phyloP scores from a whole-genome alignment of 2,329 filamentous ascomycete genomes.

The Colletotrichum chlorophyti region DNA sequence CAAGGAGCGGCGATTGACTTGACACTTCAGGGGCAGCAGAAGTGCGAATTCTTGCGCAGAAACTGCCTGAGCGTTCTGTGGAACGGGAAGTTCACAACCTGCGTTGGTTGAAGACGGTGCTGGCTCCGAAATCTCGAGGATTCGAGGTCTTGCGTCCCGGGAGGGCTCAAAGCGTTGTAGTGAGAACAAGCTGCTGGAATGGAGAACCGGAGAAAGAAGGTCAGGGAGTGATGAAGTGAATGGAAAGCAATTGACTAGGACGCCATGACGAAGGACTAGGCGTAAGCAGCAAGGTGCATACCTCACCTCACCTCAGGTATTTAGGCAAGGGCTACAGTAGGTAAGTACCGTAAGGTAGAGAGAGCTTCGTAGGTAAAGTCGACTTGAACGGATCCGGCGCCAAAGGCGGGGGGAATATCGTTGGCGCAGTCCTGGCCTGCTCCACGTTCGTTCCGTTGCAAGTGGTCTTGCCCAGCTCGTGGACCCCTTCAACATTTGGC shows the following conservation, averaged over 20 bases:
- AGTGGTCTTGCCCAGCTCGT: no score
- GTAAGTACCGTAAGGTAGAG: background rate
- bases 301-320: no score
- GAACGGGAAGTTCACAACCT: background rate
- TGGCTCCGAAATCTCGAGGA: background rate
- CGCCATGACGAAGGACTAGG: background rate
- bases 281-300: no score
- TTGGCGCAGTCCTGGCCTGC: slow-evolving; percentile 6
- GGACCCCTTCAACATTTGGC: background rate
- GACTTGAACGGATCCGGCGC: slow-evolving; percentile 17
- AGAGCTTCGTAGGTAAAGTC: background rate
- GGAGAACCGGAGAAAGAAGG: background rate
- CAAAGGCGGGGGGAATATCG: slow-evolving; percentile 12
- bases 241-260: background rate
- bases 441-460: no score
- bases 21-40: slow-evolving; percentile 34
- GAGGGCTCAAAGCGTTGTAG: slow-evolving; percentile 7
- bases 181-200: slow-evolving; percentile 18
- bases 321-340: no score
- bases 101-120: background rate
- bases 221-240: background rate
- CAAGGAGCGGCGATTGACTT: slow-evolving; percentile 30
- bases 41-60: slow-evolving; percentile 16
- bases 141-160: slow-evolving; percentile 1
- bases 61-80: slow-evolving; percentile 27